phyloP scores from a whole-genome alignment of 129 eudicot species.

The Chrysanthemum seticuspe region DNA sequence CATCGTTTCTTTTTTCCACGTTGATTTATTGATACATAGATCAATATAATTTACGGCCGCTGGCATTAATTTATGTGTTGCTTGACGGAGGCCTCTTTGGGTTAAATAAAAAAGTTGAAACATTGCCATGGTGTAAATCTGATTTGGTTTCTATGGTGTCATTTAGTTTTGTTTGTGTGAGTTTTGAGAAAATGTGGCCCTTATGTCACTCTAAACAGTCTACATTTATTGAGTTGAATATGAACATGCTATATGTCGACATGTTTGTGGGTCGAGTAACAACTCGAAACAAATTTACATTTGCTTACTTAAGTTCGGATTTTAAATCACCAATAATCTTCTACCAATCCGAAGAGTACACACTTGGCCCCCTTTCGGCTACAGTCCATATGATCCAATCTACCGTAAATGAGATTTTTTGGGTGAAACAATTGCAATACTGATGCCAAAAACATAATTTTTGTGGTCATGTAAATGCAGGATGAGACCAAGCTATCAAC shows the following conservation, averaged over 20 bases:
- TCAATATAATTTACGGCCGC: neutral
- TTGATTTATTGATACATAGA: conserved; percentile 22
- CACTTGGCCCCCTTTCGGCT: too few species aligned
- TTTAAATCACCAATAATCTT: too few species aligned
- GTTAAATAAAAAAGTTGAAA: conserved; percentile 27
- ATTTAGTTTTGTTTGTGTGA: neutral
- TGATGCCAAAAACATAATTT: neutral
- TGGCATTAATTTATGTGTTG: conserved; percentile 16
- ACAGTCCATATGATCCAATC: too few species aligned
- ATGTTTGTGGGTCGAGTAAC: too few species aligned
- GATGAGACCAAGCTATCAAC: neutral
- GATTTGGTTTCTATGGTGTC: neutral
- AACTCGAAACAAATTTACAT: too few species aligned
- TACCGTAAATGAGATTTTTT: too few species aligned
- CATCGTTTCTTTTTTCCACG: conserved; percentile 21
- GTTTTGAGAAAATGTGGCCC: neutral
- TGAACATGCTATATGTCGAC: neutral
- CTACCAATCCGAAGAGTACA: too few species aligned
- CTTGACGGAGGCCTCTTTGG: conserved; percentile 16
- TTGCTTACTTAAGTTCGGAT: too few species aligned
- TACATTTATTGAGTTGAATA: neutral
- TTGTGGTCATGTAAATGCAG: neutral
- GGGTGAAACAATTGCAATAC: too few species aligned
- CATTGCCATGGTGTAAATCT: conserved; percentile 13
- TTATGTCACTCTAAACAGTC: too few species aligned